A percentile compares a stretch with the other conserved stretches of the same genome.
Conservation (phyloP, 169 alveolate genomes). For the Plasmodium relictum region DNA sequence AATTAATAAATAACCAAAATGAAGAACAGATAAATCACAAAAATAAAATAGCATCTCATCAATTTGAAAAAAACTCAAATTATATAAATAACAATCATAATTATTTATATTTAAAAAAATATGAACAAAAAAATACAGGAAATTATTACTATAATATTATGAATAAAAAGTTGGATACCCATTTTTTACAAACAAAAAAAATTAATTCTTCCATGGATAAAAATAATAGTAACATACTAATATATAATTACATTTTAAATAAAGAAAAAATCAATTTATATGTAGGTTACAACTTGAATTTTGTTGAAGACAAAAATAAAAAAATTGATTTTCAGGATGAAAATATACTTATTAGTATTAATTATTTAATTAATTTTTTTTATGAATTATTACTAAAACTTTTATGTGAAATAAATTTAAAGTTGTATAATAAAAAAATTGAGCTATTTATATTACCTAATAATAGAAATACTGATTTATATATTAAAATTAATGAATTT, state of each 20-base stretch:
- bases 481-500: conserved; percentile 19
- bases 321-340: conserved; percentile 2
- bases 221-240: too few species aligned
- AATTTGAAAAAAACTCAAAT: not conserved
- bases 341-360: not conserved
- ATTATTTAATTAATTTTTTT: conserved; percentile 39
- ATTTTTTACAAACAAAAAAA: too few species aligned
- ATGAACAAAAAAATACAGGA: too few species aligned
- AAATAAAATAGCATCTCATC: not conserved
- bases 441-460: conserved; percentile 25
- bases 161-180: too few species aligned
- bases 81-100: not conserved
- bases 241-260: too few species aligned
- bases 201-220: too few species aligned
- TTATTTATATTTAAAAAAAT: not conserved
- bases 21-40: not conserved
- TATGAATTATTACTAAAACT: conserved; percentile 47
- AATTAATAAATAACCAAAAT: not conserved
- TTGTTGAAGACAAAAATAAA: not conserved
- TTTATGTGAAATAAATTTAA: conserved; percentile 48
- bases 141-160: too few species aligned
- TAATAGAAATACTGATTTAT: conserved; percentile 32
- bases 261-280: too few species aligned
- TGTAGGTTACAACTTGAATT: not conserved
- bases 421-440: conserved; percentile 20